phyloP scores from a whole-genome alignment of 768 basidiomycete genomes.

The Tephrocybe sp. region DNA sequence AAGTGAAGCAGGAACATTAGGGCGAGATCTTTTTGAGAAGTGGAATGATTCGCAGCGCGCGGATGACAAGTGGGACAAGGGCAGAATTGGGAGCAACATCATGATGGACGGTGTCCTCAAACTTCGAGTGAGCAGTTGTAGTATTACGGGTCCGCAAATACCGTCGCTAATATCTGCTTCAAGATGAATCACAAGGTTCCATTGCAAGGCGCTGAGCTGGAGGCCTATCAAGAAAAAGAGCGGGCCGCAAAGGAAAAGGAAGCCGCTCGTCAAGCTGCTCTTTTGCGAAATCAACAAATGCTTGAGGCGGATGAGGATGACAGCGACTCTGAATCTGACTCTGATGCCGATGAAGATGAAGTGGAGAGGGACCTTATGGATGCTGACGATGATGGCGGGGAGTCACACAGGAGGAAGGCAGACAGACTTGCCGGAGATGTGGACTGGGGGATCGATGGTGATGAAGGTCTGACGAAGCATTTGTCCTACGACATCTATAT shows the following conservation, averaged over 20 bases:
- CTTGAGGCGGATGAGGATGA: slow-evolving; percentile 94
- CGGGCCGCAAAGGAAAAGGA: slow-evolving; percentile 77
- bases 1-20: slow-evolving; percentile 78
- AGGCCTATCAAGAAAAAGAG: slow-evolving; percentile 74
- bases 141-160: not conserved
- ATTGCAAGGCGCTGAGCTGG: slow-evolving; percentile 84
- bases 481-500: slow-evolving; percentile 95
- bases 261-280: slow-evolving; percentile 80
- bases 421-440: slow-evolving; percentile 48
- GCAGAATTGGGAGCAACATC: slow-evolving; percentile 82
- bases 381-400: slow-evolving; percentile 29
- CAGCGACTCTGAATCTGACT: slow-evolving; percentile 70
- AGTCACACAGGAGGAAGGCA: slow-evolving; percentile 36
- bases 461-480: slow-evolving; percentile 72
- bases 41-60: slow-evolving; percentile 86
- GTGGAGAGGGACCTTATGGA: slow-evolving; percentile 53
- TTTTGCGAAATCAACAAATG: slow-evolving; percentile 81
- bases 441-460: slow-evolving; percentile 74
- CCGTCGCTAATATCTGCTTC: slow-evolving; percentile 1
- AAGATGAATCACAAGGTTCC: slow-evolving; percentile 90
- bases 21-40: slow-evolving; percentile 72
- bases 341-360: slow-evolving; percentile 62
- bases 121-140: slow-evolving; percentile 50
- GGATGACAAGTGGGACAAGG: slow-evolving; percentile 85
- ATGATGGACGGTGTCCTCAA: slow-evolving; percentile 73